Conservation (phyloP, 495 filamentous ascomycete genomes). For the Barbatosphaeria neglecta region DNA sequence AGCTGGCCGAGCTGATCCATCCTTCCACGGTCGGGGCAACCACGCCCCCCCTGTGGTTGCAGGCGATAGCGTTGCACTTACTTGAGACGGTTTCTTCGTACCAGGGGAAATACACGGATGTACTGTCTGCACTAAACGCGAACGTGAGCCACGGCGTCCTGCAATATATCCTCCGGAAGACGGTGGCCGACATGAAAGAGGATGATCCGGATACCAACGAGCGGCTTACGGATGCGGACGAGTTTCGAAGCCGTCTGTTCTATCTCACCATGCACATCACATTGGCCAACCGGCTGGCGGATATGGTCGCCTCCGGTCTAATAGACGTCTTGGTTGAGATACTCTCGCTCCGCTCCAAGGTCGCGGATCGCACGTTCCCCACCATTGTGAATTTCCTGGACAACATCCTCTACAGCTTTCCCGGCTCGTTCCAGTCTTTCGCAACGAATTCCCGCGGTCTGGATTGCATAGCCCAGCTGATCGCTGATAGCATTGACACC, state of each 20-base stretch:
- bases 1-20: conserved; percentile 84
- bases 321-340: conserved; percentile 84
- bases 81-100: conserved; percentile 75
- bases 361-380: conserved; percentile 70
- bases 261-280: conserved; percentile 67
- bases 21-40: conserved; percentile 53
- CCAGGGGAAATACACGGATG: conserved; percentile 62
- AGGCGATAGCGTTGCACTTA: conserved; percentile 70
- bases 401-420: conserved; percentile 67
- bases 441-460: conserved; percentile 71
- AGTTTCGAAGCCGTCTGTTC: conserved; percentile 85
- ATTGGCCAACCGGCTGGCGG: conserved; percentile 54
- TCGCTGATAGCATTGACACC: conserved; percentile 64
- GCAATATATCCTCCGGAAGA: conserved; percentile 85
- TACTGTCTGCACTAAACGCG: conserved; percentile 74
- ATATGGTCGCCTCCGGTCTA: conserved; percentile 74
- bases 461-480: conserved; percentile 74
- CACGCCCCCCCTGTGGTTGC: conserved; percentile 57
- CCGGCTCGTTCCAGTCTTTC: conserved; percentile 68
- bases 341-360: conserved; percentile 67
- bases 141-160: conserved; percentile 94
- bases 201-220: conserved; percentile 43
- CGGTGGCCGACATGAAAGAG: conserved; percentile 63
- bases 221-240: conserved; percentile 50
- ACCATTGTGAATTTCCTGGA: conserved; percentile 79